Evolutionary conservation across 306 rosid genomes (phyloP).

Genomic region (Vicia sativa): DNA sequence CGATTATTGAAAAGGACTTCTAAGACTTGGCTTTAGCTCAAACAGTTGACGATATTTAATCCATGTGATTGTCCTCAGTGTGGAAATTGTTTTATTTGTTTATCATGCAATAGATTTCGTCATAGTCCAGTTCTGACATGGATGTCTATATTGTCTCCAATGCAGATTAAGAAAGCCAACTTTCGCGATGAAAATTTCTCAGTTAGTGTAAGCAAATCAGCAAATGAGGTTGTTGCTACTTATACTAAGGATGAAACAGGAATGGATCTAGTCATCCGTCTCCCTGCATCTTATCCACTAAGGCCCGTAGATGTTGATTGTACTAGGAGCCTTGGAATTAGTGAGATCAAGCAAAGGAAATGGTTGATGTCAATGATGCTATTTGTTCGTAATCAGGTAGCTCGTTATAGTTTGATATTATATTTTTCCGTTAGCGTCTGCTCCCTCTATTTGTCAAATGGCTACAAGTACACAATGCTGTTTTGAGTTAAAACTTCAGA

Average conservation of each 20-base stretch:
- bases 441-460: conserved; percentile 23
- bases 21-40: background rate
- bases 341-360: conserved; percentile 88
- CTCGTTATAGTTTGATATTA: conserved; percentile 28
- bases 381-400: conserved; percentile 94
- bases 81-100: conserved; percentile 2
- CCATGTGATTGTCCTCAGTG: conserved; percentile 4
- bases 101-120: conserved; percentile 6
- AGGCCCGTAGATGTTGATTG: conserved; percentile 92
- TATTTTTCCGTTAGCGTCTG: conserved; percentile 18
- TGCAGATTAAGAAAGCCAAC: conserved; percentile 88
- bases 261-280: conserved; percentile 91
- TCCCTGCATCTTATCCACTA: conserved; percentile 91
- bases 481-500: background rate
- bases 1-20: background rate
- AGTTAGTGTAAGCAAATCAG: conserved; percentile 87
- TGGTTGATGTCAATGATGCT: conserved; percentile 96
- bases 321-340: conserved; percentile 84
- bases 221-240: conserved; percentile 94
- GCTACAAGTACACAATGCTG: background rate
- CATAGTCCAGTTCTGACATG: conserved; percentile 34
- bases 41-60: background rate
- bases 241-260: conserved; percentile 97
- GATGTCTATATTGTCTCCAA: conserved; percentile 26
- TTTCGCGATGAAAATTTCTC: conserved; percentile 83